phyloP scores from a whole-genome alignment of 169 alveolate genomes.

The Cryptosporidium muris region DNA sequence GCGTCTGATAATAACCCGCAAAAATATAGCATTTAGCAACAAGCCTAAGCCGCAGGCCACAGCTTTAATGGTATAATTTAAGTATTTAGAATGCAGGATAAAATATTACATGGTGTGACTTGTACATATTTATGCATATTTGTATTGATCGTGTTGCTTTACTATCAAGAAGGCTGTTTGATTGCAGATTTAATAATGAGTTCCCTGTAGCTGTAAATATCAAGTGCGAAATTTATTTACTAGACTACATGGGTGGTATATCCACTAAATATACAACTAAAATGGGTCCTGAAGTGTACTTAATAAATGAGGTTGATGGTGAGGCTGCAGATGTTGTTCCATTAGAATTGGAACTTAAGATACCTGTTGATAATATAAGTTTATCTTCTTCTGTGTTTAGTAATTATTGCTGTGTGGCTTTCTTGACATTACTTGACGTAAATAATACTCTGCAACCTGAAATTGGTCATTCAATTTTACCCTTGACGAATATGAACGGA shows the following conservation, averaged over 20 bases:
- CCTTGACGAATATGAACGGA: slow-evolving; percentile 2
- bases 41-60: no score
- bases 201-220: slow-evolving; percentile 34
- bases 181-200: not conserved
- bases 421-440: slow-evolving; percentile 29
- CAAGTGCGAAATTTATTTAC: slow-evolving; percentile 30
- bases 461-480: slow-evolving; percentile 48
- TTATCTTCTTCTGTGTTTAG: slow-evolving; percentile 23
- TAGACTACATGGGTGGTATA: slow-evolving; percentile 17
- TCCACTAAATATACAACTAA: slow-evolving; percentile 5
- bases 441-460: not conserved
- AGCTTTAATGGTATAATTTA: no score
- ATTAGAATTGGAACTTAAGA: not conserved
- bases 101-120: no score
- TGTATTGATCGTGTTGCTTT: no score
- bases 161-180: no score
- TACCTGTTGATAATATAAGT: not conserved
- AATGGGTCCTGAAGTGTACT: slow-evolving; percentile 1
- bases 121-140: no score
- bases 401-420: slow-evolving; percentile 13
- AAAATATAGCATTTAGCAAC: no score
- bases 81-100: no score
- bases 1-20: no score
- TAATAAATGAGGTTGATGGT: not conserved
- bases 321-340: not conserved